Evolutionary conservation across 108 stramenopile species (phyloP).

Genomic region (Skeletonema costatum): DNA sequence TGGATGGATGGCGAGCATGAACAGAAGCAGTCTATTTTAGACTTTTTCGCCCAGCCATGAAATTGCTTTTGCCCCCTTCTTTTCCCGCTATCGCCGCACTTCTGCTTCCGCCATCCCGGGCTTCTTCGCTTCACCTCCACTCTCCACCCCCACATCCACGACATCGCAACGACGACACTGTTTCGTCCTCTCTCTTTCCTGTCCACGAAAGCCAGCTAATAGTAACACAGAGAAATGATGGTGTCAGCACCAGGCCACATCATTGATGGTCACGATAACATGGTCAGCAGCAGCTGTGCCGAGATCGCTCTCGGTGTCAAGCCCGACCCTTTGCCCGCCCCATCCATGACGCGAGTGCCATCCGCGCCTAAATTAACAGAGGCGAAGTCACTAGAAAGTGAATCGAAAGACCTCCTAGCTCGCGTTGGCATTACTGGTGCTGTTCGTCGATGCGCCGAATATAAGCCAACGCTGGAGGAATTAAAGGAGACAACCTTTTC

Average conservation of each 20-base stretch:
- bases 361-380: conserved; percentile 20
- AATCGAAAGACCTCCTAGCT: conserved; percentile 29
- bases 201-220: too few relatives aligned
- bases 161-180: not conserved
- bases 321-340: not conserved
- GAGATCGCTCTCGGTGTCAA: not conserved
- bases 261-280: not conserved
- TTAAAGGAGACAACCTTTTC: conserved; percentile 64
- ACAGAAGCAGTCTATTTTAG: too few relatives aligned
- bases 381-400: conserved; percentile 32
- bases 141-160: too few relatives aligned
- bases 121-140: too few relatives aligned
- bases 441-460: conserved; percentile 43
- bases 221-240: not conserved
- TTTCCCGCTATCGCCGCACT: too few relatives aligned
- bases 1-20: too few relatives aligned
- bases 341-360: not conserved
- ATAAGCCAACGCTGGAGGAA: conserved; percentile 69
- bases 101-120: too few relatives aligned
- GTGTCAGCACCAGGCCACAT: not conserved
- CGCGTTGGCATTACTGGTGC: conserved; percentile 20
- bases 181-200: not conserved
- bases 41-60: too few relatives aligned
- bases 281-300: not conserved
- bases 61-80: too few relatives aligned